Percentiles rank a stretch among this genome's conserved stretches.
Conservation (phyloP, 2,329 filamentous ascomycete species). For the Epichloe glyceriae region DNA sequence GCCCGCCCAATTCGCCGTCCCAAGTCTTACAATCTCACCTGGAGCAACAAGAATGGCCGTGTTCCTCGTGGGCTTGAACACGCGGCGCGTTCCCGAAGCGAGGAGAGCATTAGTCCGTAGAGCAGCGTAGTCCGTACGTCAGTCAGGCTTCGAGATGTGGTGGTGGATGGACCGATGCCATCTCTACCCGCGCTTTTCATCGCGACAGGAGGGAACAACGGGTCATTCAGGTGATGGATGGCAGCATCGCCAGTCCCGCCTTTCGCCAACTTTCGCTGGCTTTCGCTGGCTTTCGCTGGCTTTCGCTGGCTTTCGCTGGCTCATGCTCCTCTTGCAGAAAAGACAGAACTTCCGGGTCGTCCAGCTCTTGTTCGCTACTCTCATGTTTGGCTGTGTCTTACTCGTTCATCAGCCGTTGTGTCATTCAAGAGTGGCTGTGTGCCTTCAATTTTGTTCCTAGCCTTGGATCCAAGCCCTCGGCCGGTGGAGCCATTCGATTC, state of each 20-base stretch:
- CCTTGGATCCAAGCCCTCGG: not conserved
- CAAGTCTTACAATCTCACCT: not conserved
- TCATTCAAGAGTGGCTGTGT: conserved; percentile 1
- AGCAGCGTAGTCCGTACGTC: no score
- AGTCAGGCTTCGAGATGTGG: no score
- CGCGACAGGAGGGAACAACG: no score
- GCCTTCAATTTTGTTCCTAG: not conserved
- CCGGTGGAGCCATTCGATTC: not conserved
- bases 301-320: no score
- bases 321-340: no score
- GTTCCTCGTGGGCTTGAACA: not conserved
- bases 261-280: no score
- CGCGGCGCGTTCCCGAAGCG: not conserved
- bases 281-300: no score
- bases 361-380: not conserved
- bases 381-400: not conserved
- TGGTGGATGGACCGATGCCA: no score
- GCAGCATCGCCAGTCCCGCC: no score
- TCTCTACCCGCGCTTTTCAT: no score
- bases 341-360: not conserved
- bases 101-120: no score
- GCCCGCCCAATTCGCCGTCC: not conserved
- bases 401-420: not conserved
- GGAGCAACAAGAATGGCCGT: not conserved
- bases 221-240: no score